phyloP scores from a whole-genome alignment of 2,329 filamentous ascomycete species.

The Fusarium irregulare region DNA sequence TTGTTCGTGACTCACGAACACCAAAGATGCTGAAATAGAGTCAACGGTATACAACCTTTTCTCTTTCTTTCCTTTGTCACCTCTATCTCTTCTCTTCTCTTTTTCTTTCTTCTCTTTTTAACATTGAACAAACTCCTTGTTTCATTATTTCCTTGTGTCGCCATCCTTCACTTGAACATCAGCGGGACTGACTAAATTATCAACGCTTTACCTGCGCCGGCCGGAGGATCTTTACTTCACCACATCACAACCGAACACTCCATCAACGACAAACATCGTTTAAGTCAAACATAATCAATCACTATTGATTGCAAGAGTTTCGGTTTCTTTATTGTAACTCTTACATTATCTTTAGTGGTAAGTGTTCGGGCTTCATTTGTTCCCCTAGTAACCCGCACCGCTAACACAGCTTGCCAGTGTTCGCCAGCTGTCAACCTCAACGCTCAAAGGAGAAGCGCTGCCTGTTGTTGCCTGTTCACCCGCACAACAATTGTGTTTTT shows the following conservation, averaged over 20 bases:
- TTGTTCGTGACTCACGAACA: constrained; percentile 46
- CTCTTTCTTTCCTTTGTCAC: constrained; percentile 35
- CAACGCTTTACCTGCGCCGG: constrained; percentile 35
- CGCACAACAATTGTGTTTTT: constrained; percentile 20
- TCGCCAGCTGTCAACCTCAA: constrained; percentile 37
- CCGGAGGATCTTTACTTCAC: constrained; percentile 23
- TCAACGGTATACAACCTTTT: constrained; percentile 33
- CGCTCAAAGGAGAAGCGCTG: constrained; percentile 11
- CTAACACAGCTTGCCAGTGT: constrained; percentile 31
- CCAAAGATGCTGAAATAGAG: constrained; percentile 41
- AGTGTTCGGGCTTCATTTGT: constrained; percentile 19
- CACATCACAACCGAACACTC: constrained; percentile 21
- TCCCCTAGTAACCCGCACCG: not conserved
- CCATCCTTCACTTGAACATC: constrained; percentile 35
- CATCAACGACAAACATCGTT: constrained; percentile 11
- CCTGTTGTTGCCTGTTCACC: constrained; percentile 31
- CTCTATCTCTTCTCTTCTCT: constrained; percentile 5
- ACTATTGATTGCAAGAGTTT: constrained; percentile 5
- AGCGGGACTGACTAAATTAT: constrained; percentile 44
- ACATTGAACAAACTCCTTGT: constrained; percentile 23
- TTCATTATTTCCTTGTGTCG: constrained; percentile 35
- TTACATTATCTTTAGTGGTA: constrained; percentile 17
- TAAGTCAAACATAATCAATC: constrained; percentile 12
- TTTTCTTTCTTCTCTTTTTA: constrained; percentile 19
- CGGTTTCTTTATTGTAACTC: not conserved